Percentiles rank a stretch among this genome's conserved stretches.
Evolutionary conservation across 352 stramenopile species (phyloP).

Genomic region (Phytopythium delawarense): DNA sequence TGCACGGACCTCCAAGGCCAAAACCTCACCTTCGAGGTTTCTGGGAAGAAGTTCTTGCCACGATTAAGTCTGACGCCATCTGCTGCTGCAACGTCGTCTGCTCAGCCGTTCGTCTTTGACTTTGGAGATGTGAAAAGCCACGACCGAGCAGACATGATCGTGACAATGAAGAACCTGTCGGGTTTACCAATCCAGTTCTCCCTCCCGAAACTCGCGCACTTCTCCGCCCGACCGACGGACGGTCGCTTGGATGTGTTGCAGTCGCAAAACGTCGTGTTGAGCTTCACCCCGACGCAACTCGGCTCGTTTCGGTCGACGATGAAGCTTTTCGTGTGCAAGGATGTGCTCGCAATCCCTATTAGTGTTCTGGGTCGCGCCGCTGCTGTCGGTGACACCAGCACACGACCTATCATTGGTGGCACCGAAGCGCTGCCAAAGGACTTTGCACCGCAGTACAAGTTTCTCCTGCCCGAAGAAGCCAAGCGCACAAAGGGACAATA

Average conservation of each 20-base stretch:
- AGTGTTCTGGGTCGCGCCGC: constrained; percentile 60
- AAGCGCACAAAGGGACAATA: constrained; percentile 55
- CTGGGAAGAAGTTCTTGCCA: constrained; percentile 52
- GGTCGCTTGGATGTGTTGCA: constrained; percentile 83
- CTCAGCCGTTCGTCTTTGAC: constrained; percentile 25
- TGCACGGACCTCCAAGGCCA: constrained; percentile 62
- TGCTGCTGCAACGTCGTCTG: constrained; percentile 4
- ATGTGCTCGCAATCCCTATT: constrained; percentile 50
- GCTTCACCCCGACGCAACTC: constrained; percentile 86
- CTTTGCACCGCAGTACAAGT: constrained; percentile 89
- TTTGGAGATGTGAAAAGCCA: constrained; percentile 85
- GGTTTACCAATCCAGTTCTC: constrained; percentile 59
- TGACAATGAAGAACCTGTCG: constrained; percentile 82
- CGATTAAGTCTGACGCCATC: constrained; percentile 38
- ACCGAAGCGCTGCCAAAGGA: constrained; percentile 69
- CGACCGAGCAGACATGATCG: constrained; percentile 76
- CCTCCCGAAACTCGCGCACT: constrained; percentile 74
- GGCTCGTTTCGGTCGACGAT: constrained; percentile 61
- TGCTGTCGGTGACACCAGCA: constrained; percentile 33
- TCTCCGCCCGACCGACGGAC: constrained; percentile 48
- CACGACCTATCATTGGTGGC: constrained; percentile 45
- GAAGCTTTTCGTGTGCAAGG: constrained; percentile 40
- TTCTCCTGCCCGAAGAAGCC: constrained; percentile 75
- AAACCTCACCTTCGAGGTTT: constrained; percentile 75
- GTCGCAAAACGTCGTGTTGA: constrained; percentile 86